These are phyloP conservation scores for Phytophthora colocasiae DNA, from an alignment of 352 stramenopile species.

Conservation along the genomic window DNA sequence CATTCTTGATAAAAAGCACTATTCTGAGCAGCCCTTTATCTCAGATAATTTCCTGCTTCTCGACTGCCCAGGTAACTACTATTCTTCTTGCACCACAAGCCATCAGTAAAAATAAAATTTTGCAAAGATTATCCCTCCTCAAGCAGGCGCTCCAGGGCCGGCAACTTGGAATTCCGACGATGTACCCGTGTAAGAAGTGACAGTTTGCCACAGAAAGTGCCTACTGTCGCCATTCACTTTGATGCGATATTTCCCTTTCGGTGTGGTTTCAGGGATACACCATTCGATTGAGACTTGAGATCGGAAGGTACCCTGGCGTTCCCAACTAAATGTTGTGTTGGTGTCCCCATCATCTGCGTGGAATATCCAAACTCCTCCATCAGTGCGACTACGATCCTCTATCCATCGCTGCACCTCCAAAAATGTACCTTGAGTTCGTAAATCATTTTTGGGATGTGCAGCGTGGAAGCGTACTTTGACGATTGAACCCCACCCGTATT, in stretches of 20 bases:
- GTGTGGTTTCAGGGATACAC: slow-evolving; percentile 57
- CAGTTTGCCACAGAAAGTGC: slow-evolving; percentile 56
- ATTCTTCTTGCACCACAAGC: neutral
- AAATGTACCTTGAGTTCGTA: slow-evolving; percentile 80
- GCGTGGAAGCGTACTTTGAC: slow-evolving; percentile 75
- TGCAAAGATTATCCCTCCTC: neutral
- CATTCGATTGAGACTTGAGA: slow-evolving; percentile 80
- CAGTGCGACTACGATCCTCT: slow-evolving; percentile 35
- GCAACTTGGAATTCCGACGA: slow-evolving; percentile 67
- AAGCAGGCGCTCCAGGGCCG: slow-evolving; percentile 21
- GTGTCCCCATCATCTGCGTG: slow-evolving; percentile 75
- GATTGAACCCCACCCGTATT: slow-evolving; percentile 55
- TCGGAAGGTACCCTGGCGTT: slow-evolving; percentile 70
- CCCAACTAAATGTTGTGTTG: slow-evolving; percentile 83
- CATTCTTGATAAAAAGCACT: slow-evolving; percentile 4
- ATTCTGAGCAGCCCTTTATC: slow-evolving; percentile 2
- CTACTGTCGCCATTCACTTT: slow-evolving; percentile 87
- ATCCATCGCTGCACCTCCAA: slow-evolving; percentile 80
- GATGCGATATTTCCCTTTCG: slow-evolving; percentile 67
- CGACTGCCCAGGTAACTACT: neutral
- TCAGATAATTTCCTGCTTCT: neutral
- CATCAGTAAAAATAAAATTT: neutral
- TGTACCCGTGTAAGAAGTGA: slow-evolving; percentile 61
- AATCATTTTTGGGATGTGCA: slow-evolving; percentile 85
- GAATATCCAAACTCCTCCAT: slow-evolving; percentile 72